Conservation (phyloP, 169 alveolate species). For the Toxoplasma gondii region DNA sequence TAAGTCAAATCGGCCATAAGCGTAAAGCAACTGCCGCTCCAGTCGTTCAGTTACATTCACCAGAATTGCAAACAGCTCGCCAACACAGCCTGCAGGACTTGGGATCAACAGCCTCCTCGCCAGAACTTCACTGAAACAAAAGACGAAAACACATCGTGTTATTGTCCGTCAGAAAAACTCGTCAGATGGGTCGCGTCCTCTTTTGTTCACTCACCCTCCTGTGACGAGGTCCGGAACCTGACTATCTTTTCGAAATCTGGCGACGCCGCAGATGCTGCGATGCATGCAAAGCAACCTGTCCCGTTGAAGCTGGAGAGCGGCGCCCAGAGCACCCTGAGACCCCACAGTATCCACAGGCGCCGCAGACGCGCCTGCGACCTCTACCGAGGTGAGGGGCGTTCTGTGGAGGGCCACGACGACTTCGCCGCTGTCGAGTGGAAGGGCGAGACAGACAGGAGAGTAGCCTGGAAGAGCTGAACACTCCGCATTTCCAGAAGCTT, state of each 20-base stretch:
- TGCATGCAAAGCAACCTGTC: not conserved
- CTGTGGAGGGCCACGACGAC: constrained; percentile 10
- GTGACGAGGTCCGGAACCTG: constrained; percentile 12
- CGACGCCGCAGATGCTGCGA: constrained; percentile 18
- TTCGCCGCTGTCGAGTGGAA: constrained; percentile 12
- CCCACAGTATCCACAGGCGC: not conserved
- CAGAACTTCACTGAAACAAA: too few relatives aligned
- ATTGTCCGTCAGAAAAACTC: too few relatives aligned
- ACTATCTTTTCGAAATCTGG: not conserved
- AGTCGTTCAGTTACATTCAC: too few relatives aligned
- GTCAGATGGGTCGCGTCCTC: too few relatives aligned
- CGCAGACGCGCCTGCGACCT: not conserved
- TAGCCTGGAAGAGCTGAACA: not conserved
- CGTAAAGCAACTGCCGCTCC: too few relatives aligned
- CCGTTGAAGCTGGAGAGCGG: not conserved
- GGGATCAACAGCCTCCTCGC: too few relatives aligned
- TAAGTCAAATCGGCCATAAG: too few relatives aligned
- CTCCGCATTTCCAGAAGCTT: not conserved
- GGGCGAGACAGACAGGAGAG: constrained; percentile 32
- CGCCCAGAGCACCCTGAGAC: not conserved
- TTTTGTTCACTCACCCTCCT: not conserved
- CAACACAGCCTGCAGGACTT: too few relatives aligned
- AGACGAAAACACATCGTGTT: too few relatives aligned
- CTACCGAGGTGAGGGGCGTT: not conserved
- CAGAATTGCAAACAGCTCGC: too few relatives aligned